Base-by-base conservation (phyloP, 768 basidiomycete genomes). In the Tremella fuciformis region DNA sequence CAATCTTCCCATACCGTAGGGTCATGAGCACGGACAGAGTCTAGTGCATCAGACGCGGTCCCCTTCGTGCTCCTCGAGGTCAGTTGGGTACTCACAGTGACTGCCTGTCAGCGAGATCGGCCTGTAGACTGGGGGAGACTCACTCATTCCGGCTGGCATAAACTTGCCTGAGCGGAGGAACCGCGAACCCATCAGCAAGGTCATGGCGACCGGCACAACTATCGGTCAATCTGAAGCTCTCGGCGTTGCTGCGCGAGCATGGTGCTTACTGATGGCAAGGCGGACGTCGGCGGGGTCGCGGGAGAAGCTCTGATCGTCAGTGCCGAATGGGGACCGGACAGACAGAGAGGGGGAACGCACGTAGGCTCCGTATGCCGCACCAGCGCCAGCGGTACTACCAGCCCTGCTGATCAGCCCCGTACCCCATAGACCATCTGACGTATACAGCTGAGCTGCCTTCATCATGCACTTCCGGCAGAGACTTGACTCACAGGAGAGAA, bases 61-160 rank as follows among this genome's bases (percentile, higher is more conserved):
- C 4, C 16, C 42, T 4, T 46, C 4, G 22, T 8, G 6, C 7
- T 11, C 29, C 29, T 34, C 29, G 6, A 6, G 42, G 4, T 18
- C 16, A 15, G 16, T 8, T 18, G 42, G 42, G 15, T 15, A 46
- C 42, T 46, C 42, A 46, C 42, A 4, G 42, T 46, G 42, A 46
- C 42, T 46, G 42, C 22, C 42, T 22, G 22, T 46, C 22, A 46
- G 42, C 42, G 16, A 11, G 18, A 11, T 41, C 13, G 11, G 18
- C 39, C 39, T 41, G 11, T n/a, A n/a, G 18, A 11, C 39, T 41
- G 39, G 18, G 39, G 39, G 42, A 46, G 6, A 46, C 42, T 46
- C 42, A 46, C 42, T 53, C 42, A 59, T 41, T 22, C 58, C 58
- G n/a, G 58, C 40, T 19, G 58, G 58, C 51, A 53, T 59, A 21